Base-by-base conservation (phyloP, 257 asterid species). In the Buddleja alternifolia region DNA sequence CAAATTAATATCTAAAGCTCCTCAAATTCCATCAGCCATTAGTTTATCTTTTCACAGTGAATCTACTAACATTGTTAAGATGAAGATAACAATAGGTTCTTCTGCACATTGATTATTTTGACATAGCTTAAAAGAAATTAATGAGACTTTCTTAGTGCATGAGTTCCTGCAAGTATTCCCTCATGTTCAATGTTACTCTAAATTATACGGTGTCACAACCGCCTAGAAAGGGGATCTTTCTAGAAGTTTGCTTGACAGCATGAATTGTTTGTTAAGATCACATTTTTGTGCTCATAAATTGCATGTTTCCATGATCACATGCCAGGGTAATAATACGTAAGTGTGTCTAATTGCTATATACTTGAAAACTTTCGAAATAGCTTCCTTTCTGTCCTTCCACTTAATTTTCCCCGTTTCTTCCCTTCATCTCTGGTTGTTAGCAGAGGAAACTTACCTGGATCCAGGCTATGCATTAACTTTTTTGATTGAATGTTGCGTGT, bases 91-190 rank as follows among this genome's bases (percentile, higher is more conserved):
- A 25, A 44, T 42, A 41, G 39, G 17, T 40, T 40, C 21, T 46
- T 63, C 24, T 21, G 23, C 42, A 15, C 42, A 42, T 52, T 10
- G 4, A 11, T 37, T 69, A 57, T 45, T 21, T 21, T 8, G 47
- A 45, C 48, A 40, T 62, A 63, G 47, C 76, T 37, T 37, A 19
- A 64, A 69, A 57, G 56, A 40, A 34, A 36, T 20, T 20, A 29
- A 10, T 34, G 6, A 52, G 58, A 47, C 48, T 44, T 17, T 24
- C 47, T 2, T 15, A 11, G 39, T 60, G 25, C 53, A 48, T 42
- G 4, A 15, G 23, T 52, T 36, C 51, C 60, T 59, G 46, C 59
- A 39, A 56, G 36, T 14, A 37, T 60, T 51, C 62, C 40, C 6
- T 62, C 24, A 29, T 53, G 54, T 72, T 23, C 32, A 65, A 53